phyloP scores from a whole-genome alignment of 2,329 filamentous ascomycete species.

The Periconia sp. region DNA sequence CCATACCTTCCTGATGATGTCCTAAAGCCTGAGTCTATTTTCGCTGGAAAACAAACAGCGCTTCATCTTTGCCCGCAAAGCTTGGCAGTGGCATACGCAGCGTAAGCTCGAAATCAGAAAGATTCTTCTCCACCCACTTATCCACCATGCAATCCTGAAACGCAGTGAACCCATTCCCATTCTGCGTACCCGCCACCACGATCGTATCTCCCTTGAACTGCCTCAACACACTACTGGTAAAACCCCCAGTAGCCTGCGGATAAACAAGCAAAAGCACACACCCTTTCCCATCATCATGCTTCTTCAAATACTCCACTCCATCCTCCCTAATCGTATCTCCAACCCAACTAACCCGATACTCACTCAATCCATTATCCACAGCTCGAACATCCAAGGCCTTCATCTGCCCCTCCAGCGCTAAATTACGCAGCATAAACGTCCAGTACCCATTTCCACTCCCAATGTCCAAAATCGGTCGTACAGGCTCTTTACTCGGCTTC shows the following conservation, averaged over 20 bases:
- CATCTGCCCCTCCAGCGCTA: constrained; percentile 63
- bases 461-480: constrained; percentile 66
- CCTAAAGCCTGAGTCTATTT: constrained; percentile 18
- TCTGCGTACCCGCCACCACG: constrained; percentile 77
- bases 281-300: constrained; percentile 53
- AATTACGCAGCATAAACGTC: constrained; percentile 73
- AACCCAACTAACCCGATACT: constrained; percentile 74
- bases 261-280: constrained; percentile 74
- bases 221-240: constrained; percentile 67
- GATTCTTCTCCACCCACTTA: constrained; percentile 67
- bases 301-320: constrained; percentile 63
- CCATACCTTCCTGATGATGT: too few relatives aligned
- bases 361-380: constrained; percentile 71
- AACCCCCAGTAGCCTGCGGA: constrained; percentile 70
- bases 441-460: constrained; percentile 79
- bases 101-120: constrained; percentile 63
- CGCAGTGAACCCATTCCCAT: constrained; percentile 74
- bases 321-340: constrained; percentile 68
- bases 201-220: constrained; percentile 69
- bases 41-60: constrained; percentile 68
- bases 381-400: constrained; percentile 63
- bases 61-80: constrained; percentile 80
- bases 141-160: constrained; percentile 69
- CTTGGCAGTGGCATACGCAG: constrained; percentile 73
- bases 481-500: constrained; percentile 38